phyloP scores from a whole-genome alignment of 2,329 filamentous ascomycete species.

The Apiospora aurea region DNA sequence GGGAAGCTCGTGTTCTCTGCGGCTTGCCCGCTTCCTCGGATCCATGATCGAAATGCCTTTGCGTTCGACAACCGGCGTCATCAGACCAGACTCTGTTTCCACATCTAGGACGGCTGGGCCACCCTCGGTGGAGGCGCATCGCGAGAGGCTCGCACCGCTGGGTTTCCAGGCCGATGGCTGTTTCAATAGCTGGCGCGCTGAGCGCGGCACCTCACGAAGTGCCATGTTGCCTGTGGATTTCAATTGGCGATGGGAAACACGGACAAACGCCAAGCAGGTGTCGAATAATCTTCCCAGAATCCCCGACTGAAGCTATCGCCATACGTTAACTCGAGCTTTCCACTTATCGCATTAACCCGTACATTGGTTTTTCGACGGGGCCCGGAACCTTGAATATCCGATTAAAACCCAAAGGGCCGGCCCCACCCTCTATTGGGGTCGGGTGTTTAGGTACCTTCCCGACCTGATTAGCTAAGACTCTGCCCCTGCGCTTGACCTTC shows the following conservation, averaged over 20 bases:
- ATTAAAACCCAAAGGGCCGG: neutral
- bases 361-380: conserved; percentile 25
- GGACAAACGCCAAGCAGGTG: neutral
- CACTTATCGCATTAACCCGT: neutral
- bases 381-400: conserved; percentile 23
- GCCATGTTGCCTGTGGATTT: conserved; percentile 7
- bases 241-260: neutral
- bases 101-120: conserved; percentile 53
- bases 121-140: conserved; percentile 54
- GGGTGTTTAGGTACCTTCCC: no score
- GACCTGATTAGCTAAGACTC: neutral
- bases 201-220: conserved; percentile 40
- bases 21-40: conserved; percentile 51
- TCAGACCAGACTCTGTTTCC: conserved; percentile 58
- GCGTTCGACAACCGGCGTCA: conserved; percentile 45
- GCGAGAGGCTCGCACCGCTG: conserved; percentile 37
- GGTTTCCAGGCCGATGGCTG: conserved; percentile 34
- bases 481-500: neutral
- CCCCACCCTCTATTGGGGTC: neutral
- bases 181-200: conserved; percentile 37
- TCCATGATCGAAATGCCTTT: conserved; percentile 52
- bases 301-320: conserved; percentile 24
- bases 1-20: conserved; percentile 37
- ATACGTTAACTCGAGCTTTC: conserved; percentile 8
- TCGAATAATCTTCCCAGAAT: neutral